Evolutionary conservation across 768 basidiomycete species (phyloP), one percentile per base, ranked within the genome.

Genomic region (Tephrocybe sp.): DNA sequence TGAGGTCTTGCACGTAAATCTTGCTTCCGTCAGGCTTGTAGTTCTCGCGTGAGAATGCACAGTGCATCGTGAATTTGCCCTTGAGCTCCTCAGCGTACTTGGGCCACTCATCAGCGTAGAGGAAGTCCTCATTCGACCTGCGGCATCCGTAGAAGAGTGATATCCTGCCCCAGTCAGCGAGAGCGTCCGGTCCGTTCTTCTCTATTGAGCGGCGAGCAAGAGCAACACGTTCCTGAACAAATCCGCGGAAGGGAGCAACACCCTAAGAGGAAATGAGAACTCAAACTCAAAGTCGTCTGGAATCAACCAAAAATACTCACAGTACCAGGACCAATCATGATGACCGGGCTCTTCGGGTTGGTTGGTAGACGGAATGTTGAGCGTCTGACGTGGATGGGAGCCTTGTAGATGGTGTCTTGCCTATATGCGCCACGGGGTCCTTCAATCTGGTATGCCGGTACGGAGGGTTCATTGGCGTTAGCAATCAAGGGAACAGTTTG

Each of bases 251-350:
- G 8, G 97, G 97, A 39, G 97, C 97, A 48, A 99, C 94, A 74
- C 97, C 97, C 93, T 95, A n/a, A 12, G 21, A 50, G 12, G 51
- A n/a, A n/a, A 34, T 39, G 37, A 42, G 21, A 54, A 33, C 36
- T 18, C 41, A 33, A 39, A 57, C 33, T 57, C 54, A 38, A 39
- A 52, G n/a, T 42, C 46, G 41, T 36, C 25, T 12, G 9, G 19
- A 38, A 15, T 36, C n/a, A 49, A 21, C 19, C 31, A 24, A 42
- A 39, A 80, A 16, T 18, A 24, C 91, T 72, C 65, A 95, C 94
- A 49, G 94, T 99, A 45, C 97, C 97, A 53, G 97, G 97, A 34
- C 97, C 97, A 65, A 99, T 83, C 97, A 99, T 98, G 69, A 99
- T 91, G 43, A 99, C 88, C 1, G 97, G 97, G 52, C 90, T 95